Evolutionary conservation across 208 protist genomes (phyloP).

Genomic region (Leishmania braziliensis): DNA sequence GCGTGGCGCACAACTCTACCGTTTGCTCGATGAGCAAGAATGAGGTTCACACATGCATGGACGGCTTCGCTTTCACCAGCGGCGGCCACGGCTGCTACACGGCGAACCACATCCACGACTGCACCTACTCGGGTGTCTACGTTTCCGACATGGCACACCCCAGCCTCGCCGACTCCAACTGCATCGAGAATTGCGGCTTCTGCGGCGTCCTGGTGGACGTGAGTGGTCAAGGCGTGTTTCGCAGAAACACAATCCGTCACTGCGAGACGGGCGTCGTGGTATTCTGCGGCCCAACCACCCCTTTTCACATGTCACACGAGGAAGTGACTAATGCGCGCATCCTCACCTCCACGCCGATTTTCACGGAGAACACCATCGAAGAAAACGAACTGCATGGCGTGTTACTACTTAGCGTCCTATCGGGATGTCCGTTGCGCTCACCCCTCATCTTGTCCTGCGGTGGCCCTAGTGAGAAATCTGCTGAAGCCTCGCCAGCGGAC

Average conservation of each 20-base stretch:
- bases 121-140: constrained; percentile 69
- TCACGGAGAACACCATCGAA: constrained; percentile 72
- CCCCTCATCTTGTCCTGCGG: constrained; percentile 15
- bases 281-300: constrained; percentile 54
- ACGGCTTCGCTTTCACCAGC: constrained; percentile 63
- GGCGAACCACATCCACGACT: constrained; percentile 69
- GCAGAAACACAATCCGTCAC: constrained; percentile 36
- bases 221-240: constrained; percentile 36
- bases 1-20: constrained; percentile 50
- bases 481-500: constrained; percentile 4
- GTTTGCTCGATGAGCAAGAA: constrained; percentile 52
- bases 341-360: constrained; percentile 45
- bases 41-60: constrained; percentile 66
- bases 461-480: constrained; percentile 1
- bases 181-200: constrained; percentile 65
- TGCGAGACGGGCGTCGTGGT: constrained; percentile 66
- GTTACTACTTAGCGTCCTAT: constrained; percentile 66
- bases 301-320: constrained; percentile 45
- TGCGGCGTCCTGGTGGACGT: constrained; percentile 74
- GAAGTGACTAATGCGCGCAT: constrained; percentile 44
- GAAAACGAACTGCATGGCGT: constrained; percentile 81
- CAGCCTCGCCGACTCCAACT: constrained; percentile 48
- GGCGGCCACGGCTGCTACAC: constrained; percentile 58
- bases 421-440: constrained; percentile 49
- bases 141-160: constrained; percentile 57